Evolutionary conservation across 2,329 filamentous ascomycete genomes (phyloP).

Genomic region (Kalmusia sp.): DNA sequence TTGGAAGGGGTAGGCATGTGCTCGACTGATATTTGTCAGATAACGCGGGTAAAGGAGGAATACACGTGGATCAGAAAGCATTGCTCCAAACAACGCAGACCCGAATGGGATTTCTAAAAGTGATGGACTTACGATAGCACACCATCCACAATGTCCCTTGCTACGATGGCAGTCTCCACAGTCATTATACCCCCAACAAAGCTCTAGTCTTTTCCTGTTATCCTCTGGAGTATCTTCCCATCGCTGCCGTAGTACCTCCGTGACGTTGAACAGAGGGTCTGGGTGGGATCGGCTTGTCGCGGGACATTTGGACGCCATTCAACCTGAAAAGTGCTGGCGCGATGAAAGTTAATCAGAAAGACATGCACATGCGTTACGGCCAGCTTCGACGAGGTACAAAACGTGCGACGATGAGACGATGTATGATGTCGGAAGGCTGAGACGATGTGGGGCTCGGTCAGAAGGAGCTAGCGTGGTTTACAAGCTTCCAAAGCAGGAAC

Average conservation of each 20-base stretch:
- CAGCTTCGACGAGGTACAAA: not conserved
- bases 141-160: conserved; percentile 52
- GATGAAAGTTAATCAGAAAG: not conserved
- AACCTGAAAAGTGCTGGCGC: not conserved
- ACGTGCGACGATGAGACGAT: not conserved
- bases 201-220: conserved; percentile 36
- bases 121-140: conserved; percentile 46
- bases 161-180: conserved; percentile 47
- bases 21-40: conserved; percentile 35
- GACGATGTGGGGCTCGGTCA: not conserved
- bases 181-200: conserved; percentile 44
- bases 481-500: not conserved
- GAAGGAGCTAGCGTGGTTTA: not conserved
- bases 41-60: not conserved
- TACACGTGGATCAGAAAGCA: not conserved
- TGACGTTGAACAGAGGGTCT: conserved; percentile 25
- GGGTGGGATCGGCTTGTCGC: conserved; percentile 6
- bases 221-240: conserved; percentile 38
- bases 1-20: conserved; percentile 52
- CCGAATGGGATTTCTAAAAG: not conserved
- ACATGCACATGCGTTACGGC: not conserved
- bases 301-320: conserved; percentile 24
- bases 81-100: not conserved
- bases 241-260: conserved; percentile 29
- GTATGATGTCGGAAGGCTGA: not conserved